phyloP scores from a whole-genome alignment of 768 basidiomycete genomes.

The Ephemerocybe angulata region DNA sequence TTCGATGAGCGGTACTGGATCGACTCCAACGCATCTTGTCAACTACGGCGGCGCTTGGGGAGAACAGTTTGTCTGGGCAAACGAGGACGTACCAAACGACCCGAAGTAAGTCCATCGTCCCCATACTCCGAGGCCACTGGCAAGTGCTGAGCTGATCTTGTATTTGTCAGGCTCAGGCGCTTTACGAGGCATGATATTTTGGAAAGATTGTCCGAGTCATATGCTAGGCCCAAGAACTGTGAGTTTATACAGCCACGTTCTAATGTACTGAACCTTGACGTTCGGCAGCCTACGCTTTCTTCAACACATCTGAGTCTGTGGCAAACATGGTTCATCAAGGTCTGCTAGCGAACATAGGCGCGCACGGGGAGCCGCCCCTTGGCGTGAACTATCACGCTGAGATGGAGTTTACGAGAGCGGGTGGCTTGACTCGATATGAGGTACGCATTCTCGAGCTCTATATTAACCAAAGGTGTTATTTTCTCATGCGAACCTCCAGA shows the following conservation, averaged over 20 bases:
- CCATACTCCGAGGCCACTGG: not conserved
- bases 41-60: conserved; percentile 73
- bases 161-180: conserved; percentile 46
- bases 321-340: conserved; percentile 68
- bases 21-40: conserved; percentile 72
- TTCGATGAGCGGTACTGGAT: conserved; percentile 64
- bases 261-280: conserved; percentile 2
- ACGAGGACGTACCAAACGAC: conserved; percentile 60
- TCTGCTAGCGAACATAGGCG: conserved; percentile 62
- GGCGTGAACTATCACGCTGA: conserved; percentile 78
- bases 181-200: conserved; percentile 65
- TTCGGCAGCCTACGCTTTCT: conserved; percentile 63
- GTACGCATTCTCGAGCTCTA: conserved; percentile 26
- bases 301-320: conserved; percentile 65
- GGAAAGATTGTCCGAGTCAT: conserved; percentile 57
- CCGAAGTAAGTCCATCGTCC: conserved; percentile 47
- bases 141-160: not conserved
- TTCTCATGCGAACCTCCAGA: conserved; percentile 31
- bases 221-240: conserved; percentile 58
- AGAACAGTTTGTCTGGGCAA: conserved; percentile 68
- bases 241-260: conserved; percentile 15
- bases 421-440: conserved; percentile 70
- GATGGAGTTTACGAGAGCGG: conserved; percentile 59
- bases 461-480: not conserved
- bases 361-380: conserved; percentile 69